These are phyloP conservation scores for Agapanthus africanus DNA, from an alignment of 106 monocot genomes.

Conservation along the genomic window DNA sequence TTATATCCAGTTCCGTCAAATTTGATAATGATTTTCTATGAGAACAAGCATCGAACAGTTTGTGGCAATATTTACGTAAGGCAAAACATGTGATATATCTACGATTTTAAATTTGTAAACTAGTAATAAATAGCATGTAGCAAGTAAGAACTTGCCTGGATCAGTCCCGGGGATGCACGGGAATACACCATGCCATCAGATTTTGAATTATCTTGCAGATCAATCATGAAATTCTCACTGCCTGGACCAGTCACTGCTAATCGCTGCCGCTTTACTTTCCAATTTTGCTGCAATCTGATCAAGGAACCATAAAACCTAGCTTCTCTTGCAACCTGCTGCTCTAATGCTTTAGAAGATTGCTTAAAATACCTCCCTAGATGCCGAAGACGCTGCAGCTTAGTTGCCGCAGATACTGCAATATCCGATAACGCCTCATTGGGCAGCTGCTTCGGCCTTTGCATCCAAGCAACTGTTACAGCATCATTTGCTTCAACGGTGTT, in stretches of 20 bases:
- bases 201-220: constrained; percentile 59
- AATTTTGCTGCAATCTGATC: constrained; percentile 93
- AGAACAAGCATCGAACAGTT: too few species aligned
- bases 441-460: constrained; percentile 87
- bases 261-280: constrained; percentile 97
- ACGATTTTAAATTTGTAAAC: too few species aligned
- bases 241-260: constrained; percentile 39
- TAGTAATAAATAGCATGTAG: too few species aligned
- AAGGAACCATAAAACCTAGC: constrained; percentile 85
- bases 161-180: too few species aligned
- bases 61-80: too few species aligned
- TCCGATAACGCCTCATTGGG: constrained; percentile 70
- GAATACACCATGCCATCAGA: constrained; percentile 33
- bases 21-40: too few species aligned
- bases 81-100: too few species aligned
- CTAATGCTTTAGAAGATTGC: constrained; percentile 85
- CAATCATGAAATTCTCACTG: constrained; percentile 76
- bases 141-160: too few species aligned
- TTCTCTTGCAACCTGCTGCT: constrained; percentile 72
- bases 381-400: constrained; percentile 88
- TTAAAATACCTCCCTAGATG: constrained; percentile 85
- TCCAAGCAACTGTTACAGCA: constrained; percentile 86
- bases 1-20: too few species aligned
- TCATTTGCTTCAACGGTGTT: constrained; percentile 94
- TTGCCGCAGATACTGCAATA: constrained; percentile 81